Conservation (phyloP, 2,329 filamentous ascomycete species). For the Aspergillus amoenus region DNA sequence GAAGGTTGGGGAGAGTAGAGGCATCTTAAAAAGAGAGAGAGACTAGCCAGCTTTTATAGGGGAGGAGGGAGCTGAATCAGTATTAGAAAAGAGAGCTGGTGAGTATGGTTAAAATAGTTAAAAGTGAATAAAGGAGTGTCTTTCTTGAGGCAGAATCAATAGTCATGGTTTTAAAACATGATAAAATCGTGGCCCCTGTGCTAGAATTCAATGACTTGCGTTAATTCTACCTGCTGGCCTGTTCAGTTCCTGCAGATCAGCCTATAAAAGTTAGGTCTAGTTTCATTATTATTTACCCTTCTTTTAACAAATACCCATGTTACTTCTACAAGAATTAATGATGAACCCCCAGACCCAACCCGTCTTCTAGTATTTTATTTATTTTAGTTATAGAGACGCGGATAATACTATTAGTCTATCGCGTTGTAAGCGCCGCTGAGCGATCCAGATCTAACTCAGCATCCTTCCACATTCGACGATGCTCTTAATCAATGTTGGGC, state of each 20-base stretch:
- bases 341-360: no score
- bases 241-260: no score
- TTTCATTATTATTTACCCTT: no score
- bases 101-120: neutral
- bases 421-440: neutral
- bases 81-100: neutral
- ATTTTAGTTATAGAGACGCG: neutral
- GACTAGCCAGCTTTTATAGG: neutral
- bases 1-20: neutral
- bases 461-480: neutral
- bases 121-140: neutral
- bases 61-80: neutral
- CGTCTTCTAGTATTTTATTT: neutral
- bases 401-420: neutral
- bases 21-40: neutral
- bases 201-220: neutral
- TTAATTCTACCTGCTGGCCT: no score
- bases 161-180: neutral
- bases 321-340: no score
- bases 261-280: no score
- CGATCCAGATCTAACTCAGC: neutral
- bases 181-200: neutral
- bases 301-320: no score
- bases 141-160: neutral
- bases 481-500: conserved; percentile 5